Percentiles rank a stretch among this genome's conserved stretches.
These are phyloP conservation scores for Hypoxylon sp. DNA, from an alignment of 2,329 filamentous ascomycete genomes.

Conservation along the genomic window DNA sequence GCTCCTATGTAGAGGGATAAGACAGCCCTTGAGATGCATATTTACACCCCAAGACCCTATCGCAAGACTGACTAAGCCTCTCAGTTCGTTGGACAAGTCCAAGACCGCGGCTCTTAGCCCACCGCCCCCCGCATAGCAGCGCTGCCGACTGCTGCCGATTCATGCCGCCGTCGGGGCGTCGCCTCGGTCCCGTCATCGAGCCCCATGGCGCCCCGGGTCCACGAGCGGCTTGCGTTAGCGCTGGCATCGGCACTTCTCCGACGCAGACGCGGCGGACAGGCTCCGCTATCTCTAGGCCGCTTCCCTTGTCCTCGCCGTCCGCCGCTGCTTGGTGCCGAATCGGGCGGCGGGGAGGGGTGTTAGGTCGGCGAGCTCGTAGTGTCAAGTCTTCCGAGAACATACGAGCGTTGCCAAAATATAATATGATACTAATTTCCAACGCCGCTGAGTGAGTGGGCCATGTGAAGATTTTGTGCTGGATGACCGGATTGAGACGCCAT, in stretches of 20 bases:
- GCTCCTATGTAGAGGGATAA: too few species aligned
- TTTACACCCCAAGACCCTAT: slow-evolving; percentile 39
- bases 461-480: neutral
- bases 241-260: slow-evolving; percentile 54
- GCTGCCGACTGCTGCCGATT: slow-evolving; percentile 53
- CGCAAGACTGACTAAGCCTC: slow-evolving; percentile 51
- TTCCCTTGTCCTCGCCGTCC: neutral
- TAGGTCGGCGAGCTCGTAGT: slow-evolving; percentile 52
- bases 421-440: neutral
- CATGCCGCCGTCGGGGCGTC: slow-evolving; percentile 53
- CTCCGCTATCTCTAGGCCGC: slow-evolving; percentile 44
- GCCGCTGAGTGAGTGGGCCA: neutral
- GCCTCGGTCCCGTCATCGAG: slow-evolving; percentile 49
- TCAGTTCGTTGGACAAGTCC: slow-evolving; percentile 58
- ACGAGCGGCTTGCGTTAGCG: slow-evolving; percentile 48
- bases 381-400: slow-evolving; percentile 61
- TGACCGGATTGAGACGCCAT: neutral
- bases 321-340: slow-evolving; percentile 25
- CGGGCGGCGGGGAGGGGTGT: slow-evolving; percentile 28
- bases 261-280: slow-evolving; percentile 59
- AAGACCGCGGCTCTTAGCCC: slow-evolving; percentile 61
- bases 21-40: too few species aligned
- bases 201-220: slow-evolving; percentile 55
- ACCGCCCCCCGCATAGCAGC: slow-evolving; percentile 51
- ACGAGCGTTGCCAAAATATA: slow-evolving; percentile 47